phyloP scores from a whole-genome alignment of 805 yeast genomes.

The Starmera caribaea region DNA sequence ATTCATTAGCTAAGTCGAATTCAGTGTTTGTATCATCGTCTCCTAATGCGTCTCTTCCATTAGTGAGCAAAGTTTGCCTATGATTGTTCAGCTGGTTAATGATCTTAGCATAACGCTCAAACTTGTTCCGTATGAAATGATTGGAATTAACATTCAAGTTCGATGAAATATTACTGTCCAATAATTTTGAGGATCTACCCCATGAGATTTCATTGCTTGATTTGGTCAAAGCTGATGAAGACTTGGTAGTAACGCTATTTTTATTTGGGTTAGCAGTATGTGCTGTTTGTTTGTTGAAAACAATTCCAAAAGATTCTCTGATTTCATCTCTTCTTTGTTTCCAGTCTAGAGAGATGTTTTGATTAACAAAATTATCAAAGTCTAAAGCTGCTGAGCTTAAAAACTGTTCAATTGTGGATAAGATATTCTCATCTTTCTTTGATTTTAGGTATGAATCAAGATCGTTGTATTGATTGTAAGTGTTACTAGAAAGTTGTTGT shows the following conservation, averaged over 20 bases:
- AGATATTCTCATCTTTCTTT: constrained; percentile 74
- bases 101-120: constrained; percentile 66
- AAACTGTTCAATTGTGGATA: constrained; percentile 76
- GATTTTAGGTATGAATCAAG: constrained; percentile 54
- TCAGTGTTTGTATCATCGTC: constrained; percentile 9
- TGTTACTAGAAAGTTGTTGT: constrained; percentile 1
- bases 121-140: constrained; percentile 37
- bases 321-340: constrained; percentile 64
- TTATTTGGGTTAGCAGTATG: constrained; percentile 5
- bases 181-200: constrained; percentile 21
- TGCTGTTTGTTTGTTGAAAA: constrained; percentile 22
- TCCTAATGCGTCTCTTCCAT: constrained; percentile 3
- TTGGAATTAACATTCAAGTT: constrained; percentile 34
- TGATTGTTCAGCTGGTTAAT: constrained; percentile 63
- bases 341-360: constrained; percentile 79
- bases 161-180: constrained; percentile 19
- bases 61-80: constrained; percentile 34
- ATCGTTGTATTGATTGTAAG: constrained; percentile 24
- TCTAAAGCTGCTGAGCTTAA: constrained; percentile 67
- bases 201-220: constrained; percentile 11
- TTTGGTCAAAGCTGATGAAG: background rate
- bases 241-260: constrained; percentile 8
- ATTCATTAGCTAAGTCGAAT: constrained; percentile 50
- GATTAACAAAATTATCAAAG: constrained; percentile 68
- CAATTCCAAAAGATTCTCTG: constrained; percentile 59